Evolutionary conservation across 1,284 basidiomycete genomes (phyloP).

Genomic region (Apiotrichum gracile): DNA sequence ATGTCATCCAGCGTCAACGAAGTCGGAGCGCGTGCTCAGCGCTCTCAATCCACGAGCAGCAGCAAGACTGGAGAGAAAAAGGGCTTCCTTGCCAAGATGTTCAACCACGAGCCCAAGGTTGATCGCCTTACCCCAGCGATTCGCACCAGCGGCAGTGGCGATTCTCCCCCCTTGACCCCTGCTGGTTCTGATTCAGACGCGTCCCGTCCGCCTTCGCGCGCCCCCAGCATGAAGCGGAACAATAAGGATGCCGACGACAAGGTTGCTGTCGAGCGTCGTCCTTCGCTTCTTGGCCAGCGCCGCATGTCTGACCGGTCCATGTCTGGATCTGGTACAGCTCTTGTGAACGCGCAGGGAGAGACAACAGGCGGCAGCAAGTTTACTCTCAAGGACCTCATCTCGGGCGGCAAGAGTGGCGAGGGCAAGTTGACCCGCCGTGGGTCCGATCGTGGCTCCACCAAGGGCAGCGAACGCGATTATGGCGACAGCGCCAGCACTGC

Average conservation of each 20-base stretch:
- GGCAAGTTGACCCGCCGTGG: slow-evolving; percentile 63
- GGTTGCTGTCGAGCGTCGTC: slow-evolving; percentile 2
- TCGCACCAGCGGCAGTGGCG: slow-evolving; percentile 14
- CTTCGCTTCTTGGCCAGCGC: slow-evolving; percentile 10
- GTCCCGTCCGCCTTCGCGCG: slow-evolving; percentile 33
- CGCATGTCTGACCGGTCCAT: slow-evolving; percentile 26
- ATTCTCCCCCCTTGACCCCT: slow-evolving; percentile 37
- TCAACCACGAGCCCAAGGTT: slow-evolving; percentile 37
- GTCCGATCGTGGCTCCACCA: slow-evolving; percentile 41
- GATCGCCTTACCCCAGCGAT: slow-evolving; percentile 23
- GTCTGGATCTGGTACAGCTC: slow-evolving; percentile 19
- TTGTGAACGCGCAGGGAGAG: slow-evolving; percentile 16
- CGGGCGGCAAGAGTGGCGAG: slow-evolving; percentile 36
- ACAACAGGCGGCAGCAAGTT: slow-evolving; percentile 59
- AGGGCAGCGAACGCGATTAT: slow-evolving; percentile 36
- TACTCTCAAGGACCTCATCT: slow-evolving; percentile 73
- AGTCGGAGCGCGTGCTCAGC: slow-evolving; percentile 4
- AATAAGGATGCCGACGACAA: slow-evolving; percentile 15
- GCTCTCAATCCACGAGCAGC: slow-evolving; percentile 18
- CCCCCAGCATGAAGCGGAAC: slow-evolving; percentile 25
- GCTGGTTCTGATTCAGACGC: slow-evolving; percentile 31
- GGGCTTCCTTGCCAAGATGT: slow-evolving; percentile 46
- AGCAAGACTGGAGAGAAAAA: slow-evolving; percentile 39
- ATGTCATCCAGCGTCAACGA: slow-evolving; percentile 1
- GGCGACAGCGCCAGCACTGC: slow-evolving; percentile 43